Base-by-base conservation (phyloP, 257 asterid genomes). In the Paulownia fortunei region DNA sequence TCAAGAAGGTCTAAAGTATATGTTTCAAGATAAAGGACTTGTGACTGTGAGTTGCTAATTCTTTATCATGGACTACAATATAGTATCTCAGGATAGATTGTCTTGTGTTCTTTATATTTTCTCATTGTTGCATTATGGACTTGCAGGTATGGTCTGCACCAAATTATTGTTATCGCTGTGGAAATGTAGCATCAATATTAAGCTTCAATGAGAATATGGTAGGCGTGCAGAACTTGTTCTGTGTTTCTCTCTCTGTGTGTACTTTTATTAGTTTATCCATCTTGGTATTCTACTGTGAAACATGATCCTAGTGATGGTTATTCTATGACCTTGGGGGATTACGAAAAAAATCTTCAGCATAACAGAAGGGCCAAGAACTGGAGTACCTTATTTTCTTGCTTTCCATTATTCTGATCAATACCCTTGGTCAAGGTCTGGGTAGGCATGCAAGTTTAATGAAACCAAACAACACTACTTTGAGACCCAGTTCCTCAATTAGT, bases 61-160 rank as follows among this genome's bases (percentile, higher is more conserved):
- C 65, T 64, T n/a, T 59, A 30, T 59, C 4, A 58, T 60, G 66
- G n/a, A n/a, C 19, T 67, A 21, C 34, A 44, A 12, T 47, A 72
- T 59, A 7, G 32, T 58, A 47, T 74, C 54, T 75, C 39, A 12
- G 21, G 64, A 39, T 44, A 58, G 26, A 55, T 66, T 34, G n/a
- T 34, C 58, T 2, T 1, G 66, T 71, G 9, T 68, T 49, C 19
- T 64, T 74, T 47, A 9, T 30, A 37, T 47, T 24, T 30, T 74
- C 82, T 80, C n/a, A 47, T 49, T 77, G 63, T 55, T 74, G 39
- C 65, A 27, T 77, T 69, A 26, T 71, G 78, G 65, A 19, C 19
- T 51, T 75, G 83, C 96, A 95, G 99, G 99, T 95, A 44, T 95
- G 99, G 99, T 95, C 98, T 80, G 99, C 99, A 4, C 98, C 99